Evolutionary conservation across 2,329 filamentous ascomycete species (phyloP), one percentile per base, ranked within the genome.

Genomic region (Bertia moriformis): DNA sequence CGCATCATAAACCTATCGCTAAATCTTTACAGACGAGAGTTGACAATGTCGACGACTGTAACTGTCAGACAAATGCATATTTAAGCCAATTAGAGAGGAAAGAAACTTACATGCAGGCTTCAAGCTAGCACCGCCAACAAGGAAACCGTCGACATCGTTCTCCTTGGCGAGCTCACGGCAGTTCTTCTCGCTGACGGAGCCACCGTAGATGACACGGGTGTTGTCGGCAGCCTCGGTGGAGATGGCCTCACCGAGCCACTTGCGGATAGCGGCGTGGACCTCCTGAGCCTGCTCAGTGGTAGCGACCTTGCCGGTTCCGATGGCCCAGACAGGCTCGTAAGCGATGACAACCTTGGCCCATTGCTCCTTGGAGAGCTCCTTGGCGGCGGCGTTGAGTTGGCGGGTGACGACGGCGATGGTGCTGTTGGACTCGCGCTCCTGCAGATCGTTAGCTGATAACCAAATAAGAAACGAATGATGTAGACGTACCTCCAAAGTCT

Each of bases 131-230:
- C 89, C 89, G 48, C 89, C 89, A 49, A 96, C 89, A 50, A 96
- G 74, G 79, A 96, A 96, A 43, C 91, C 91, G 62, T 98, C 91
- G 61, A 98, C 94, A 63, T 98, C 91, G 47, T 75, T 61, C 75
- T 96, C 78, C 71, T 87, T 89, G 59, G 83, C 78, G 53, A 98
- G 74, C 47, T 96, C 89, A 56, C 71, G 75, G 73, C 85, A 93
- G 78, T 98, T 98, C 83, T 95, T 95, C 73, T 94, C 91, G 59
- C 73, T 93, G 54, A 98, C 91, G 53, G 83, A 91, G 57, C 91
- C 91, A 49, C 91, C 91, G 65, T 98, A 98, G 58, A 98, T 80
- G 59, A 98, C 85, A 53, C 91, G 78, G 45, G 88, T 94, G 66
- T 82, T 77, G 47, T 93, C 86, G 37, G 87, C 77, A 41, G 82